Evolutionary conservation across 306 rosid genomes (phyloP), one percentile per base, ranked within the genome.

Genomic region (Castanospermum australe): DNA sequence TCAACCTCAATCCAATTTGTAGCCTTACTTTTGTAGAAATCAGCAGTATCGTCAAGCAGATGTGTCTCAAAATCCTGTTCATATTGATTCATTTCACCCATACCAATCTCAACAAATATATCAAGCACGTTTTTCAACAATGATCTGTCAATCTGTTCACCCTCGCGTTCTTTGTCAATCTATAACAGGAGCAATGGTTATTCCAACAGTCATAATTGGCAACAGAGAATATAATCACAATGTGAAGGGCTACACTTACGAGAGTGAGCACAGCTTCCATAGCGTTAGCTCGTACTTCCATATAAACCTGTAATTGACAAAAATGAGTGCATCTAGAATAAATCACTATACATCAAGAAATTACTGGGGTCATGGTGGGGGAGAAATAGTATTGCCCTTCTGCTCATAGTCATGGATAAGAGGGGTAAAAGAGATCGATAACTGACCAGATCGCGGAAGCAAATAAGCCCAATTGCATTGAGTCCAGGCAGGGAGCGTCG

Each of bases 111-210:
- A 39, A 91, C 91, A 84, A 85, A 87, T 75, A 91, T 89, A 59
- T 87, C 91, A 42, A 87, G 42, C 21, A 91, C 86, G 65, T 87
- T 85, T 77, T 85, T 91, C 75, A 91, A 59, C 18, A 90, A 67
- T 0, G 88, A 88, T 71, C 89, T 69, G 60, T 90, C 94, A 79
- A 86, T 85, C 78, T 84, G 96, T 73, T 91, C 93, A 44, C 93
- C 93, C 44, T 91, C 90, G 4, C 92, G 95, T 75, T 90, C 95
- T 75, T 87, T 87, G 69, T 88, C 85, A 67, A 90, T 85, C 95
- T 90, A 83, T 42, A 44, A 13, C 39, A 61, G 57, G 81, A 72
- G 35, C 39, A 35, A 36, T 13, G 25, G 51, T 79, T 51, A 71
- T 21, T 78, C 42, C 15, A 72, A 21, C 32, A 18, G 47, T 33